Evolutionary conservation across 176 grass and related monocot genomes (phyloP).

Genomic region (Areca catechu): DNA sequence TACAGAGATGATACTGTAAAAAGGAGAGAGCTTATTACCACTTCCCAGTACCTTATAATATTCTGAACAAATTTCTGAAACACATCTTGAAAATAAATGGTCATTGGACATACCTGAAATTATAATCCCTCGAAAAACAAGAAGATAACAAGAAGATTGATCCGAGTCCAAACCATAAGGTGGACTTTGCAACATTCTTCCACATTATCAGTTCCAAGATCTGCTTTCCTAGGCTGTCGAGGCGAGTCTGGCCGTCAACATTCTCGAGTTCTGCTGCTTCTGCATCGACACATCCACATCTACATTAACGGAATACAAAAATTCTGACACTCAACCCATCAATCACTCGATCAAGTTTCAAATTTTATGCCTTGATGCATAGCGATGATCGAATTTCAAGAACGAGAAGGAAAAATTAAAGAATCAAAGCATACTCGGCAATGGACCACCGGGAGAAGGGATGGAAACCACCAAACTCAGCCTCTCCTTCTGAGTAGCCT

Average conservation of each 20-base stretch:
- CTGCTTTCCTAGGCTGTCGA: conserved; percentile 38
- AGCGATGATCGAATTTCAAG: too few species aligned
- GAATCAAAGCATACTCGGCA: conserved; percentile 8
- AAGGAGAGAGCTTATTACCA: background rate
- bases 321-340: background rate
- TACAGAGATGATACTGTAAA: conserved; percentile 54
- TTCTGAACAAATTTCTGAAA: too few species aligned
- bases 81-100: background rate
- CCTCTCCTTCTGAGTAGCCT: background rate
- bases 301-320: conserved; percentile 3
- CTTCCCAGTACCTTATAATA: too few species aligned
- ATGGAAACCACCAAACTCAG: conserved; percentile 27
- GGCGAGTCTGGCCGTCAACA: background rate
- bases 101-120: conserved; percentile 47
- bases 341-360: too few species aligned
- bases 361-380: too few species aligned
- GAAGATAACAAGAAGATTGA: conserved; percentile 71
- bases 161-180: conserved; percentile 77
- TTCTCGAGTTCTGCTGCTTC: background rate
- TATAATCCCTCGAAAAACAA: conserved; percentile 60
- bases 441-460: conserved; percentile 8
- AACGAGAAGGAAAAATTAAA: too few species aligned
- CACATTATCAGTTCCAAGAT: conserved; percentile 72
- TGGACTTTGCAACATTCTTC: conserved; percentile 72
- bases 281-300: conserved; percentile 5